phyloP scores from a whole-genome alignment of 1,284 basidiomycete genomes.

The Earliella scabrosa region DNA sequence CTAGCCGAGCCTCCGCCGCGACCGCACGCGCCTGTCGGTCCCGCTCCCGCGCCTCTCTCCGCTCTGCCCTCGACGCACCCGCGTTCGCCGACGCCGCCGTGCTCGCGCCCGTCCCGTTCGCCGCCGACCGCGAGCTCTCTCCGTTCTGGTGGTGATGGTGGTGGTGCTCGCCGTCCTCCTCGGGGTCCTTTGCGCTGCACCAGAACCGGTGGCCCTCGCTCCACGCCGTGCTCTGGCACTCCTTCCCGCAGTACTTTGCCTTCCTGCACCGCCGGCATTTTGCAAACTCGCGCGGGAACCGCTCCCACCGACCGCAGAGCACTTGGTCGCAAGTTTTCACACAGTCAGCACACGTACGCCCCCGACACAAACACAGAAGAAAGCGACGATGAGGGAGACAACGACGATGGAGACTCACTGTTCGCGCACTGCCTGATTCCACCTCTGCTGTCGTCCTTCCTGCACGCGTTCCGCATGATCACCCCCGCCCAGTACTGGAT shows the following conservation, averaged over 20 bases:
- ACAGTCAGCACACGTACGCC: slow-evolving; percentile 1
- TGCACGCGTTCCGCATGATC: slow-evolving; percentile 98
- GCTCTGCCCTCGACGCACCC: slow-evolving; percentile 22
- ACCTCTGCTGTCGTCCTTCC: slow-evolving; percentile 92
- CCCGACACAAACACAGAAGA: too few relatives aligned
- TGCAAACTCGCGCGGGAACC: slow-evolving; percentile 93
- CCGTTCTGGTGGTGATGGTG: slow-evolving; percentile 22
- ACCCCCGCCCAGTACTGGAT: slow-evolving; percentile 99
- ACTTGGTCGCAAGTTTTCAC: slow-evolving; percentile 48
- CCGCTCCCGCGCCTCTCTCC: slow-evolving; percentile 32
- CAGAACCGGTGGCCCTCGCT: slow-evolving; percentile 95
- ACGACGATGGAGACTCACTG: slow-evolving; percentile 59
- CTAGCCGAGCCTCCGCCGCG: slow-evolving; percentile 17
- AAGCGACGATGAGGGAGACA: slow-evolving; percentile 2
- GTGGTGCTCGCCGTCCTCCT: slow-evolving; percentile 53
- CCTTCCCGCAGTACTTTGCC: slow-evolving; percentile 98
- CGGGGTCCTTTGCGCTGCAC: slow-evolving; percentile 79
- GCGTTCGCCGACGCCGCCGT: neutral
- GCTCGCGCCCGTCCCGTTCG: neutral
- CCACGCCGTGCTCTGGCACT: slow-evolving; percentile 98
- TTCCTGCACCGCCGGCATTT: slow-evolving; percentile 96
- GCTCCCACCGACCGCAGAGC: slow-evolving; percentile 96
- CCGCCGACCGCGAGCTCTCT: slow-evolving; percentile 15
- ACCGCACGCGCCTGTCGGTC: slow-evolving; percentile 25
- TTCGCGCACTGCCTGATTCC: slow-evolving; percentile 98